Evolutionary conservation across 495 filamentous ascomycete genomes (phyloP), one percentile per base, ranked within the genome.

Genomic region (Trichoderma erinaceum): DNA sequence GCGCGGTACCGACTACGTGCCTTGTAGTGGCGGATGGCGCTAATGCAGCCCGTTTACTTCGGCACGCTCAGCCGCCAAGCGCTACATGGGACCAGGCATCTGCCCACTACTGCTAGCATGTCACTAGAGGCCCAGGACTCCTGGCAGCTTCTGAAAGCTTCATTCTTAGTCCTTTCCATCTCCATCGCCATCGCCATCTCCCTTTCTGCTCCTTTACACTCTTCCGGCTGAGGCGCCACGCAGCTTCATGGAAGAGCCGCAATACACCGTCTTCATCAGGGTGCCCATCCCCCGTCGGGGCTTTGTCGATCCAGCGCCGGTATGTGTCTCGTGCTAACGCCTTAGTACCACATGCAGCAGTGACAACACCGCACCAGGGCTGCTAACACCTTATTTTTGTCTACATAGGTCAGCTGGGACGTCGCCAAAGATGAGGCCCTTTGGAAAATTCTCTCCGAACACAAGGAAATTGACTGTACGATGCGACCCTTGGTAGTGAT

Each of bases 241-340:
- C 11, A 32, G 27, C 41, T 16, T 32, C n/a, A 68, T 68, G 67
- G 58, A 69, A 67, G 81, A 85, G 58, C 79, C 81, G 35, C 78
- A 76, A 69, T 88, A 88, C 69, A 93, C 91, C 32, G 89, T 94
- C 68, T 90, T 97, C 71, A 85, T 99, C 65, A 86, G 94, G 13
- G 83, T 97, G 16, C 95, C 95, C 12, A 96, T 97, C 76, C 85
- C 90, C 18, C 85, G 95, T 68, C 88, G 90, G 23, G 87, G 90
- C 64, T 99, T 98, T 79, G 84, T 92, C 44, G 95, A 99, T 78
- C 95, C 96, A 58, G 90, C 91, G 10, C 87, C 88, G 64, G 93
- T 93, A 83, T 73, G 85, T 77, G 27, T 48, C 72, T 70, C 70
- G 69, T 72, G 61, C 38, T 23, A 41, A 11, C 29, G 29, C 25